Evolutionary conservation across 2,329 filamentous ascomycete genomes (phyloP).

Genomic region (Chrysoporthe cubensis): DNA sequence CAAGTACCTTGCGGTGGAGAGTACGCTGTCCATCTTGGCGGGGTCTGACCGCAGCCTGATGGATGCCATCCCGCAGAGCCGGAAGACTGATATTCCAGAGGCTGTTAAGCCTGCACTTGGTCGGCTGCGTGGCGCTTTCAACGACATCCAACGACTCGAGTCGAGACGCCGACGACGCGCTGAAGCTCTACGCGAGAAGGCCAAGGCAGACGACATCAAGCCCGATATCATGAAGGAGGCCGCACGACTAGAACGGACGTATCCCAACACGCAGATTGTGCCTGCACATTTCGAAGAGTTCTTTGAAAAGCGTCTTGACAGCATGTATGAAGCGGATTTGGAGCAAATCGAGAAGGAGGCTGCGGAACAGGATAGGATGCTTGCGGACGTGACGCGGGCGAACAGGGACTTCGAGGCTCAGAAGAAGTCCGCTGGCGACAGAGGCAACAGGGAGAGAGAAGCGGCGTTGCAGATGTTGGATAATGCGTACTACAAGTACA

Average conservation of each 20-base stretch:
- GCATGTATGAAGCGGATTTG: slow-evolving; percentile 77
- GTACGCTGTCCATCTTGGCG: slow-evolving; percentile 74
- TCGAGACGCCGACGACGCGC: slow-evolving; percentile 78
- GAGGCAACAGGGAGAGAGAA: slow-evolving; percentile 74
- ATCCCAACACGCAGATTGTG: slow-evolving; percentile 81
- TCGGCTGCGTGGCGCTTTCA: slow-evolving; percentile 76
- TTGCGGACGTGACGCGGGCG: slow-evolving; percentile 70
- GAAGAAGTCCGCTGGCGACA: slow-evolving; percentile 66
- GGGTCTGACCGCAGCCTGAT: slow-evolving; percentile 81
- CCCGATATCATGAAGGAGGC: slow-evolving; percentile 82
- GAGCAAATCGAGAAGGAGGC: slow-evolving; percentile 72
- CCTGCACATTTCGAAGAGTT: slow-evolving; percentile 91
- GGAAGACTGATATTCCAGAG: slow-evolving; percentile 77
- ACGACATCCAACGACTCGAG: slow-evolving; percentile 84
- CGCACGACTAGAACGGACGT: slow-evolving; percentile 81
- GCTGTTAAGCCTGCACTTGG: slow-evolving; percentile 79
- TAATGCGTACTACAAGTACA: slow-evolving; percentile 93
- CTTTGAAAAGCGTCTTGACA: slow-evolving; percentile 79
- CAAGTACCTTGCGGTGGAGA: slow-evolving; percentile 78
- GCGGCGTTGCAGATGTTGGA: slow-evolving; percentile 85
- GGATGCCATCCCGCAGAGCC: slow-evolving; percentile 86
- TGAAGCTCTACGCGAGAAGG: slow-evolving; percentile 77
- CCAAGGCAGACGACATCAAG: slow-evolving; percentile 86
- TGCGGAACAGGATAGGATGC: slow-evolving; percentile 74
- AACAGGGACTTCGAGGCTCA: slow-evolving; percentile 79